Evolutionary conservation across 345 rosid species (phyloP), one percentile per base, ranked within the genome.

Genomic region (Bruguiera sexangula): DNA sequence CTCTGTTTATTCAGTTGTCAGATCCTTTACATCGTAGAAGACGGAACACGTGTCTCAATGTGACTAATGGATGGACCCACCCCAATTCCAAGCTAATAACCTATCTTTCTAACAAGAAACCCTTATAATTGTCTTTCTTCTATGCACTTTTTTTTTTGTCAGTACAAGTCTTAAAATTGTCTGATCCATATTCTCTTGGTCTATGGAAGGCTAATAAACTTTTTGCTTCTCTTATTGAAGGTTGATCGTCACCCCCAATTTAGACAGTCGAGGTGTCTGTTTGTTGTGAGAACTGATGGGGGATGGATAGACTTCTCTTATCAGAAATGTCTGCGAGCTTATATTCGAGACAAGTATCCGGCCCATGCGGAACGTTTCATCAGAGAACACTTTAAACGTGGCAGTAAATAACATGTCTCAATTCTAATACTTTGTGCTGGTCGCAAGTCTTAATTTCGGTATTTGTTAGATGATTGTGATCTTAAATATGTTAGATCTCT

Each of bases 301-400:
- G 89, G 79, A 63, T 94, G 96, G 95, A 94, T 94, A 73, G 97
- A 94, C 78, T 91, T 94, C 82, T 94, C 98, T 0, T 94, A 94
- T 81, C 95, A 87, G 78, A 94, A 94, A 75, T 89, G 98, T 79
- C 81, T 94, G 70, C 87, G 90, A 70, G 90, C 87, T 6, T 94
- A 94, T 64, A 77, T 89, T 66, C 88, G 83, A 80, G 73, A 73
- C 22, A 89, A 80, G 86, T 91, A 91, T 69, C 95, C 95, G n/a
- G 63, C 82, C 26, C 73, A 89, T 63, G 93, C 93, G 83, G 93
- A 91, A 79, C 89, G 88, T 65, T 94, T 89, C 80, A 91, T 88
- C 61, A 79, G 83, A 64, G 89, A 83, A 73, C 92, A 88, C 74
- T 83, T 88, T 68, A 91, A 85, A 61, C 96, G 89, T 46, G 82